Base-by-base conservation (phyloP, 208 protist species). In the Entamoeba nuttalli region DNA sequence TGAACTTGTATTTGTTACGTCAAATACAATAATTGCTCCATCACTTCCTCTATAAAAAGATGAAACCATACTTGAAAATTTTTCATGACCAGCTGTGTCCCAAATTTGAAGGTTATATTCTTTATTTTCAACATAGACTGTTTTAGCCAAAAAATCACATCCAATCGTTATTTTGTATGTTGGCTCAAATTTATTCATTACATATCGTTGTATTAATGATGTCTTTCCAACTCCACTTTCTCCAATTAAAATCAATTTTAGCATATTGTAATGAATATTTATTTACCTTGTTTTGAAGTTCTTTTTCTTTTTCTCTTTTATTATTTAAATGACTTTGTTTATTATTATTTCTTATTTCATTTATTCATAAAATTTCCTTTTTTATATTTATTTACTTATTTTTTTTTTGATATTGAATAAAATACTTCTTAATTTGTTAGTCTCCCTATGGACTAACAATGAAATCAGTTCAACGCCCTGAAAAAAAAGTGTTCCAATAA, bases 1-100 rank as follows among this genome's bases (percentile, higher is more conserved):
- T 48, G 96, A 94, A 51, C 95, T 95, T 25, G 51, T 25, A 25
- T 94, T 55, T n/a, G 95, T 97, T 5, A 97, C 95, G 95, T 97
- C 97, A 94, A 96, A 97, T 41, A 97, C 97, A 95, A 99, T 97
- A 96, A 99, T 94, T 98, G 99, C 98, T 93, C 96, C 98, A 96
- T 99, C 99, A 11, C 99, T 98, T 44, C 99, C 99, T 95, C 99
- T 98, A 97, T 99, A 99, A 96, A 99, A 99, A 94, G 99, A 98
- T 69, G 99, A 98, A 41, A 99, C 99, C 52, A 99, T 98, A 11
- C 97, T 98, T 96, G 99, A 98, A 96, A 99, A 99, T 21, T 99
- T 98, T 97, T 99, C 99, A 97, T 99, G 62, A 9, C 62, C 62
- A 9, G 62, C 62, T 30, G 62, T 84, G 1, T 84, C 62, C 62